Evolutionary conservation across 176 grass and related monocot species (phyloP).

Genomic region (Phyllostachys edulis): DNA sequence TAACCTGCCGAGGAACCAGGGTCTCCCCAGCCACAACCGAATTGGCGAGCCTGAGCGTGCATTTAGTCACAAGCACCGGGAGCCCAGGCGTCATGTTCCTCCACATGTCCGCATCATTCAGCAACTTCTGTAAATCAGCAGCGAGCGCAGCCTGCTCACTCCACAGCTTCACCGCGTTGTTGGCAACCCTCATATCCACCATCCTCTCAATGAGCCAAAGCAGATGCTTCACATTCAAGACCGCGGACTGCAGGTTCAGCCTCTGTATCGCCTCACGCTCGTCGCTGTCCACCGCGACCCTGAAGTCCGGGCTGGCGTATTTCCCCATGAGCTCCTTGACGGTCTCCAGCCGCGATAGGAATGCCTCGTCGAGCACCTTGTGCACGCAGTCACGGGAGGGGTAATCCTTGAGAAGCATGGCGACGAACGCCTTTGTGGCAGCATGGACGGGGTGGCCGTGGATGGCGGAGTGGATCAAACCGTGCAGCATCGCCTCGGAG

Average conservation of each 20-base stretch:
- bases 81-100: conserved; percentile 84
- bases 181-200: conserved; percentile 69
- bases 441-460: conserved; percentile 54
- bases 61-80: conserved; percentile 59
- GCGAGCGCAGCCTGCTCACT: conserved; percentile 66
- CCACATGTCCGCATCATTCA: conserved; percentile 82
- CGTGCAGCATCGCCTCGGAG: conserved; percentile 65
- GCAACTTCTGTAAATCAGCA: conserved; percentile 67
- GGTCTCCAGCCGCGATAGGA: conserved; percentile 58
- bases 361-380: conserved; percentile 66
- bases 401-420: conserved; percentile 83
- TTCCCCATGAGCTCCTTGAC: conserved; percentile 87
- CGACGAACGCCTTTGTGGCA: conserved; percentile 81
- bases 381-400: conserved; percentile 53
- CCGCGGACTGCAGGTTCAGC: conserved; percentile 70
- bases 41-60: conserved; percentile 65
- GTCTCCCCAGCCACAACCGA: conserved; percentile 63
- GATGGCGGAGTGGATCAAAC: conserved; percentile 69
- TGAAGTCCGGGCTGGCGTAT: conserved; percentile 81
- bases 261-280: conserved; percentile 84
- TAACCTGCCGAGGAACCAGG: conserved; percentile 75
- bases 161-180: conserved; percentile 65
- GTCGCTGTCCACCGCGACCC: conserved; percentile 61
- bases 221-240: conserved; percentile 63
- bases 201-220: conserved; percentile 91